Evolutionary conservation across 177 flowering plant species (phyloP), one percentile per base, ranked within the genome.

Genomic region (Telopea speciosissima): DNA sequence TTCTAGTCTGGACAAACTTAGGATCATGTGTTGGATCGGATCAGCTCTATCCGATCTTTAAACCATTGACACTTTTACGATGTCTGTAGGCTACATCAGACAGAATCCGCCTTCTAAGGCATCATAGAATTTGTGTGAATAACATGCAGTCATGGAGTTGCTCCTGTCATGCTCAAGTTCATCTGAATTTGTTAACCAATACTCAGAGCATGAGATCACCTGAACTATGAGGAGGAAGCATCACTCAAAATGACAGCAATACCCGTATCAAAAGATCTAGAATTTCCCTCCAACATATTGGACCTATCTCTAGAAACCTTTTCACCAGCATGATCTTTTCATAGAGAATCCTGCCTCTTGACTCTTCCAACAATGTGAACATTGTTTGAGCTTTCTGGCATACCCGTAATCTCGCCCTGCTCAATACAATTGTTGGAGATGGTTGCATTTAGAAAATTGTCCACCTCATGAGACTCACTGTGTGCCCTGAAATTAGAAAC

Each of bases 241-340:
- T 76, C 73, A 54, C 70, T 67, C 60, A 79, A 45, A 66, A 74
- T 68, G 69, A 79, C 77, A 54, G 77, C 70, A 71, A 79, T 76
- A 56, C 79, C 82, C 64, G 61, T 56, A 62, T 73, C 79, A 0
- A 70, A 60, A 72, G 72, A 66, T 64, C 28, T 54, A 14, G 66
- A 40, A 14, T 75, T 65, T 71, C 71, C 68, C 63, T 54, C 74
- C 63, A 69, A 67, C 25, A 54, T 22, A 23, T 61, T 72, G 60
- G 68, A 74, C 44, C 73, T 69, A 14, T 52, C 74, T 52, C 60
- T 68, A 21, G 69, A 70, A 24, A 72, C 22, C 42, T 74, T 21
- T 36, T 74, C 70, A 69, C 26, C 62, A 42, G 45, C 63, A 68
- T 58, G 24, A 42, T 66, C 68, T 72, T 68, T 75, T 52, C 71